phyloP scores from a whole-genome alignment of 306 rosid species.

The Mimosa bimucronata region DNA sequence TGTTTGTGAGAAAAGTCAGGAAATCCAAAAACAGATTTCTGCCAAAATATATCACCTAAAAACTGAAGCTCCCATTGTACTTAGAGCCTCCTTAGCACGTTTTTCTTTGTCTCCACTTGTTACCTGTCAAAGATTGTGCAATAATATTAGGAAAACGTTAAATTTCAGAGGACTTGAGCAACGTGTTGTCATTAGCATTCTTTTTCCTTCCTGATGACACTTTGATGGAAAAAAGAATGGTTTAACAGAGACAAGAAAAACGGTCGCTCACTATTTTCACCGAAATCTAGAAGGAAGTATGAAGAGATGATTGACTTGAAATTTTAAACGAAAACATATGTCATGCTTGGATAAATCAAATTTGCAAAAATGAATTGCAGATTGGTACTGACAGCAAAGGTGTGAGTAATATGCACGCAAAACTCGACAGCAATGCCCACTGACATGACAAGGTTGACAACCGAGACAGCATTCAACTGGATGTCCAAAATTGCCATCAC shows the following conservation, averaged over 20 bases:
- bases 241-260: constrained; percentile 12
- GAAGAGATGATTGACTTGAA: constrained; percentile 1
- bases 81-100: constrained; percentile 82
- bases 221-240: background rate
- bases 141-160: background rate
- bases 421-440: constrained; percentile 99
- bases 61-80: constrained; percentile 98
- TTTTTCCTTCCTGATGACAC: background rate
- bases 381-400: constrained; percentile 79
- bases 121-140: constrained; percentile 55
- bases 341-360: constrained; percentile 4
- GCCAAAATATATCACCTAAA: constrained; percentile 59
- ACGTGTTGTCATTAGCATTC: constrained; percentile 6
- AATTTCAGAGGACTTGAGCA: background rate
- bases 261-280: constrained; percentile 14
- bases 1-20: constrained; percentile 22
- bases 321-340: background rate
- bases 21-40: constrained; percentile 21
- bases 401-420: constrained; percentile 92
- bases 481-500: constrained; percentile 94
- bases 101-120: constrained; percentile 79
- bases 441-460: constrained; percentile 93
- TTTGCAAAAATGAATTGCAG: constrained; percentile 31
- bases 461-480: constrained; percentile 96
- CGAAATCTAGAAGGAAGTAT: constrained; percentile 14